Conservation (phyloP, 345 rosid genomes). For the Eucalyptus shirleyi region DNA sequence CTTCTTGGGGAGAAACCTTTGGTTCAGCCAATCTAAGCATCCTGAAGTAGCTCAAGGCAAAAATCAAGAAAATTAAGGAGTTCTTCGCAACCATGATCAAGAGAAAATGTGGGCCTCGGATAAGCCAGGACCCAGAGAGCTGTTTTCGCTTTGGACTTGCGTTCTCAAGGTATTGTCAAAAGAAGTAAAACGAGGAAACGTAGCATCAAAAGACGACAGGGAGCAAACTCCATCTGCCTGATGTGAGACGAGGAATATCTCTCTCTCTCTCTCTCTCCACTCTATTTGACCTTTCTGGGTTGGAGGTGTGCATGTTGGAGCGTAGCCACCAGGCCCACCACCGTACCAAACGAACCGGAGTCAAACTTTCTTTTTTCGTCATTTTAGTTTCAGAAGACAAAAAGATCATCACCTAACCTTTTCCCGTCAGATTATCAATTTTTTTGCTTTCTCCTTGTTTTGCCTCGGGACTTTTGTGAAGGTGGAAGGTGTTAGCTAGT, state of each 20-base stretch:
- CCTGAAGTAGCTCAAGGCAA: slow-evolving; percentile 23
- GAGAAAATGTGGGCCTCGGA: not conserved
- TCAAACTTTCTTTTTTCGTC: not conserved
- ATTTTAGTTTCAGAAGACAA: not conserved
- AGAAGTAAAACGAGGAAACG: not conserved
- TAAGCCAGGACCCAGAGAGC: not conserved
- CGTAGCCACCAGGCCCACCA: not conserved
- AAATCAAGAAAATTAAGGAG: slow-evolving; percentile 10
- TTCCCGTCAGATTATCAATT: not conserved
- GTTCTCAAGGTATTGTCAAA: not conserved
- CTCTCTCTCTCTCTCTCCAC: not conserved
- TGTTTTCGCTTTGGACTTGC: not conserved
- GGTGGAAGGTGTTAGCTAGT: not conserved
- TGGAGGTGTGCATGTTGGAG: not conserved
- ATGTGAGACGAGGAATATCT: not conserved
- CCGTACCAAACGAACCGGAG: not conserved
- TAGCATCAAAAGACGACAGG: not conserved
- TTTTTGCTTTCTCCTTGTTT: not conserved
- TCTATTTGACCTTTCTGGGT: not conserved
- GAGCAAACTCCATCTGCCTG: not conserved
- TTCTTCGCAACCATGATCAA: slow-evolving; percentile 14
- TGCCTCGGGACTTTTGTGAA: not conserved
- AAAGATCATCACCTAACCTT: not conserved
- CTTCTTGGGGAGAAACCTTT: slow-evolving; percentile 46
- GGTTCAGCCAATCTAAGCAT: slow-evolving; percentile 19